Evolutionary conservation across 345 rosid genomes (phyloP).

Genomic region (Nasturtium officinale): DNA sequence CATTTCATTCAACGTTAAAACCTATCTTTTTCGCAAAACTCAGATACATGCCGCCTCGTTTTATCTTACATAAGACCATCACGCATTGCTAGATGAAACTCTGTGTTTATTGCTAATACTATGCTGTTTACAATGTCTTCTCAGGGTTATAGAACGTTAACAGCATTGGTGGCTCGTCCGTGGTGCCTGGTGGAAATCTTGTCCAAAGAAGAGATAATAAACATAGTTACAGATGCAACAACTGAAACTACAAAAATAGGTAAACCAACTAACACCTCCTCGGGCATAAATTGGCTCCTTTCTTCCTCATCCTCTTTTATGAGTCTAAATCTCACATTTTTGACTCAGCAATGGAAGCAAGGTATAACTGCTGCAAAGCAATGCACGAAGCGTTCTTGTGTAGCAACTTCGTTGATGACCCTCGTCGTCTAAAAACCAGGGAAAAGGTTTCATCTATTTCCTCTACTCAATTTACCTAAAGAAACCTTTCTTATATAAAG

Average conservation of each 20-base stretch:
- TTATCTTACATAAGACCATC: background rate
- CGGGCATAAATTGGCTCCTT: background rate
- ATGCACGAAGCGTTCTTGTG: conserved; percentile 63
- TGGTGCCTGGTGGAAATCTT: conserved; percentile 89
- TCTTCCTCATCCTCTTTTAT: background rate
- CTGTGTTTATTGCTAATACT: background rate
- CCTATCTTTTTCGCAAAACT: background rate
- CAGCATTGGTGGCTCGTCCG: conserved; percentile 74
- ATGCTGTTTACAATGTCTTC: conserved; percentile 30
- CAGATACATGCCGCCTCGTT: background rate
- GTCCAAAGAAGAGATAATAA: conserved; percentile 73
- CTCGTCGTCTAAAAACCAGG: conserved; percentile 56
- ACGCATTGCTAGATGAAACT: background rate
- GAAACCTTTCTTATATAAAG: background rate
- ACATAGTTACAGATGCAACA: conserved; percentile 61
- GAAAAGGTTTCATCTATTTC: conserved; percentile 54
- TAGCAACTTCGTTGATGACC: conserved; percentile 57
- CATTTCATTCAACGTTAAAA: background rate
- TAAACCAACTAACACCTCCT: conserved; percentile 28
- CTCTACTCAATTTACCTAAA: background rate
- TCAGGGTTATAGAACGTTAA: conserved; percentile 76
- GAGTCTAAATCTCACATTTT: conserved; percentile 5
- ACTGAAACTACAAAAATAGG: conserved; percentile 80
- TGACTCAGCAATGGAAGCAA: conserved; percentile 77
- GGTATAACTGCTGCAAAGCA: conserved; percentile 77